These are phyloP conservation scores for Botryotinia globosa DNA, from an alignment of 2,329 filamentous ascomycete genomes.

Conservation along the genomic window DNA sequence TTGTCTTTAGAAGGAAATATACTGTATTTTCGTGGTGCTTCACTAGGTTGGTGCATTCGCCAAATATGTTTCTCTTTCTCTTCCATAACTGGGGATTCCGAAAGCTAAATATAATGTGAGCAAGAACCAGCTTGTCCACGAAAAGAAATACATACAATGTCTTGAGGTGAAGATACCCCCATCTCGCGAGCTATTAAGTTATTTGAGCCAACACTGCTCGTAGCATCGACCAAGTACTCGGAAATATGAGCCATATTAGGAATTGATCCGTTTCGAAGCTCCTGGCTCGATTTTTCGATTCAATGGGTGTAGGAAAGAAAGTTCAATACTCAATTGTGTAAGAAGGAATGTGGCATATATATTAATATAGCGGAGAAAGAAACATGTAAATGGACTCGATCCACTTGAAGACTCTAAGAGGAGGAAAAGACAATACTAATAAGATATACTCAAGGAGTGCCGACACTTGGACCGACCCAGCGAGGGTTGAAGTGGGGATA, in stretches of 20 bases:
- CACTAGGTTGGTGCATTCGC: slow-evolving; percentile 58
- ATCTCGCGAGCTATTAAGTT: slow-evolving; percentile 34
- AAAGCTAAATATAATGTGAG: slow-evolving; percentile 29
- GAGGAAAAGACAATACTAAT: slow-evolving; percentile 20
- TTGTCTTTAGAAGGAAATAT: slow-evolving; percentile 54
- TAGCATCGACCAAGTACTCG: slow-evolving; percentile 10
- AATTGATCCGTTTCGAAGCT: slow-evolving; percentile 24
- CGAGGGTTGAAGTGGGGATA: slow-evolving; percentile 24
- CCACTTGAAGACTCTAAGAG: slow-evolving; percentile 23
- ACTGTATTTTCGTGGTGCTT: slow-evolving; percentile 53
- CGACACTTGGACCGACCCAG: slow-evolving; percentile 29
- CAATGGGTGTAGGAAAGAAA: slow-evolving; percentile 18
- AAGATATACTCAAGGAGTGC: slow-evolving; percentile 29
- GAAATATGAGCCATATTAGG: slow-evolving; percentile 21
- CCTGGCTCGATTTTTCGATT: slow-evolving; percentile 27
- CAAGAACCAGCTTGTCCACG: slow-evolving; percentile 10
- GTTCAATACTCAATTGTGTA: slow-evolving; percentile 5
- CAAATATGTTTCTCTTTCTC: slow-evolving; percentile 52
- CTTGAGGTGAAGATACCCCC: slow-evolving; percentile 39
- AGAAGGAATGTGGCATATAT: slow-evolving; percentile 18
- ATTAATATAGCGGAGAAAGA: slow-evolving; percentile 19
- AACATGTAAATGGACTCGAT: slow-evolving; percentile 26
- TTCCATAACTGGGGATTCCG: slow-evolving; percentile 24
- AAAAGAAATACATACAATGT: slow-evolving; percentile 33
- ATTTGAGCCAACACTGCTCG: slow-evolving; percentile 18